Conservation (phyloP, 176 grass and related monocot species). For the Rhynchospora pubera region DNA sequence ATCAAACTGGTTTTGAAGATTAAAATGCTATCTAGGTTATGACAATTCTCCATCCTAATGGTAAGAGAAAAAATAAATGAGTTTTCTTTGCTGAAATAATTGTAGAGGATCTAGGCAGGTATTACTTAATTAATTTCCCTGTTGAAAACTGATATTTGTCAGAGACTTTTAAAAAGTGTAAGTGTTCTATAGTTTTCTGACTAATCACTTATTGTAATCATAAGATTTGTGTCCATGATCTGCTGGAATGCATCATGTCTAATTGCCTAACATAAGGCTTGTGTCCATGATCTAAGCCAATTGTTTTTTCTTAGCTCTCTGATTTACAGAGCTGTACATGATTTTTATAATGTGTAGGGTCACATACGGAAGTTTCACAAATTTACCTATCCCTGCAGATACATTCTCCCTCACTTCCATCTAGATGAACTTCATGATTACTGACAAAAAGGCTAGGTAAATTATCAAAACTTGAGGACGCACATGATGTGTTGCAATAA, state of each 20-base stretch:
- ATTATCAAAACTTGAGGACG: conserved; percentile 10
- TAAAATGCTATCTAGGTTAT: background rate
- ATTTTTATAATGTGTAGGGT: background rate
- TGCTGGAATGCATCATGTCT: background rate
- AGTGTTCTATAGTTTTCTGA: background rate
- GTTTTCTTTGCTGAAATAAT: background rate
- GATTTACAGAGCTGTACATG: background rate
- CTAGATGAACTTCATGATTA: conserved; percentile 3
- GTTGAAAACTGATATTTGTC: background rate
- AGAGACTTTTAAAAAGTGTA: background rate
- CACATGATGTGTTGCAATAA: background rate
- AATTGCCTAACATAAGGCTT: background rate
- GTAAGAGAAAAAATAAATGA: background rate
- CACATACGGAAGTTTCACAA: background rate
- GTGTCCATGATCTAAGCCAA: too few species aligned
- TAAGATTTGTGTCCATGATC: background rate
- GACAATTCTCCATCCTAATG: background rate
- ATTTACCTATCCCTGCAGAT: background rate
- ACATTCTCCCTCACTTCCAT: background rate
- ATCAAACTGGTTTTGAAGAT: background rate
- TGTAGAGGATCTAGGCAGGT: background rate
- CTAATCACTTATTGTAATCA: conserved; percentile 10
- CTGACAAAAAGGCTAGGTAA: conserved; percentile 7
- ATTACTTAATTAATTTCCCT: background rate
- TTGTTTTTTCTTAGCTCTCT: background rate